A percentile compares a stretch with the other conserved stretches of the same genome.
These are phyloP conservation scores for carrot (Daucus carota) DNA, from an alignment of 129 eudicot genomes.

Conservation along the genomic window DH1_v3.0 NC_030382.2:37225001-37225500, in stretches of 20 bases:
- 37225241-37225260: background rate
- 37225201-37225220: background rate
- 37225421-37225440: slow-evolving; percentile 99
- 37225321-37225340: slow-evolving; percentile 76
- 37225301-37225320: slow-evolving; percentile 91
- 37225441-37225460: slow-evolving; percentile 82
- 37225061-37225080: background rate
- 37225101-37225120: background rate
- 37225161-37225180: background rate
- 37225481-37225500: slow-evolving; percentile 98
- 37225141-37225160: background rate
- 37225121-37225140: background rate
- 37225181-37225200: background rate
- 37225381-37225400: background rate
- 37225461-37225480: slow-evolving; percentile 85
- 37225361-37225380: background rate
- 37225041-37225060: background rate
- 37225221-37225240: background rate
- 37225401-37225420: slow-evolving; percentile 16
- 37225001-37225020: background rate
- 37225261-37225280: slow-evolving; percentile 64
- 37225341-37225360: slow-evolving; percentile 11
- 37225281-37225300: slow-evolving; percentile 70
- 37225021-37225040: background rate
- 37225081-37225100: background rate